These are phyloP conservation scores for Stagonosporopsis chrysanthemi DNA, from an alignment of 2,329 filamentous ascomycete species.

Conservation along the genomic window DNA sequence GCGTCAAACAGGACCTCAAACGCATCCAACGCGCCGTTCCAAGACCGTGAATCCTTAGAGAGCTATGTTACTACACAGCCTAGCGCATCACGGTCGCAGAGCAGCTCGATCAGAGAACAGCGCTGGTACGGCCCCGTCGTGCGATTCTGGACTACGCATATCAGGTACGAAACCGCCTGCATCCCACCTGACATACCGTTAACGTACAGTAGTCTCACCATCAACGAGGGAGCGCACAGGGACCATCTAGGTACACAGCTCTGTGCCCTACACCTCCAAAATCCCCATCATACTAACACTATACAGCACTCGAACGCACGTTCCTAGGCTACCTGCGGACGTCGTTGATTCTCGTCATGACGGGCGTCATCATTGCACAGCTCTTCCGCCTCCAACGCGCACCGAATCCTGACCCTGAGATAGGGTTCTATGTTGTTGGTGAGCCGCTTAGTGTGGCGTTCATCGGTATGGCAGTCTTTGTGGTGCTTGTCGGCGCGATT, in stretches of 20 bases:
- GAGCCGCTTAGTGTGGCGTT: slow-evolving; percentile 64
- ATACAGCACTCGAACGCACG: slow-evolving; percentile 73
- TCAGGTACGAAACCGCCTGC: slow-evolving; percentile 38
- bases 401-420: slow-evolving; percentile 51
- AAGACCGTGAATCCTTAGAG: slow-evolving; percentile 4
- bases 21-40: slow-evolving; percentile 13
- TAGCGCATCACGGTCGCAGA: neutral
- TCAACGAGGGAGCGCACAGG: slow-evolving; percentile 59
- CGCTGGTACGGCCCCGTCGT: slow-evolving; percentile 50
- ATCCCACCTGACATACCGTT: neutral
- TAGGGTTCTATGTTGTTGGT: slow-evolving; percentile 68
- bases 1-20: slow-evolving; percentile 2
- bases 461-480: slow-evolving; percentile 58
- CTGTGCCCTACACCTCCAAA: neutral
- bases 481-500: slow-evolving; percentile 62
- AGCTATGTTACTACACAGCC: slow-evolving; percentile 17
- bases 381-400: slow-evolving; percentile 69
- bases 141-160: slow-evolving; percentile 59
- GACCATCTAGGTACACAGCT: slow-evolving; percentile 63
- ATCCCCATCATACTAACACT: slow-evolving; percentile 16
- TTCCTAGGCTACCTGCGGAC: slow-evolving; percentile 78
- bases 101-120: slow-evolving; percentile 1
- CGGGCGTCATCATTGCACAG: slow-evolving; percentile 71
- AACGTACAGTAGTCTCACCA: slow-evolving; percentile 47
- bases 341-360: slow-evolving; percentile 71